Conservation (phyloP, 805 yeast species). For the Metschnikowia noctiluminum region DNA sequence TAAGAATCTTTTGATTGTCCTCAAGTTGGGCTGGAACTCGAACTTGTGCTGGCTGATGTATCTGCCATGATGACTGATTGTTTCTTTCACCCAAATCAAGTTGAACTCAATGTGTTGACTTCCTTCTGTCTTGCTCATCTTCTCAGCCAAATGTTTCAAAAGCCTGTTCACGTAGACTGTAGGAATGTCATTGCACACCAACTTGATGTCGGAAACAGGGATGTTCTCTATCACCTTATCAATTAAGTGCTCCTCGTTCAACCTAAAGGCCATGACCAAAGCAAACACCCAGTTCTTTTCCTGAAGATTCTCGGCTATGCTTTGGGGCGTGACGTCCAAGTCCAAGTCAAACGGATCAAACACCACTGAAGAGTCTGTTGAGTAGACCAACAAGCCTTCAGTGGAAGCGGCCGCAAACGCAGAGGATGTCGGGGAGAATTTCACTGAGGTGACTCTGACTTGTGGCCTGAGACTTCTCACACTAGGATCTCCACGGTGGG, state of each 20-base stretch:
- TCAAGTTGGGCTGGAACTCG: slow-evolving; percentile 59
- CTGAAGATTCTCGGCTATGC: slow-evolving; percentile 56
- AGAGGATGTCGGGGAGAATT: slow-evolving; percentile 85
- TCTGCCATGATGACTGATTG: slow-evolving; percentile 73
- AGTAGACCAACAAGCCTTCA: slow-evolving; percentile 82
- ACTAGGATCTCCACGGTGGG: slow-evolving; percentile 72
- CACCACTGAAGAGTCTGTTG: slow-evolving; percentile 67
- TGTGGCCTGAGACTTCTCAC: slow-evolving; percentile 75
- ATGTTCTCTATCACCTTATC: slow-evolving; percentile 70
- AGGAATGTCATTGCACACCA: slow-evolving; percentile 72
- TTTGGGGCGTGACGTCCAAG: slow-evolving; percentile 82
- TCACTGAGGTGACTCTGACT: slow-evolving; percentile 72
- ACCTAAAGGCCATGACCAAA: slow-evolving; percentile 87
- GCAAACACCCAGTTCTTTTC: slow-evolving; percentile 71
- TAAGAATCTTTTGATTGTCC: slow-evolving; percentile 72
- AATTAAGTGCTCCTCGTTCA: slow-evolving; percentile 76
- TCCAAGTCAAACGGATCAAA: slow-evolving; percentile 97
- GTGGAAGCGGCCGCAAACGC: slow-evolving; percentile 95
- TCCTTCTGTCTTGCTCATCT: slow-evolving; percentile 49
- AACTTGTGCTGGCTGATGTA: slow-evolving; percentile 62
- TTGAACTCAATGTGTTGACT: slow-evolving; percentile 84
- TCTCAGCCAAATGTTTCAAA: slow-evolving; percentile 61
- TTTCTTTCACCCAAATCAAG: slow-evolving; percentile 71
- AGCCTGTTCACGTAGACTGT: slow-evolving; percentile 68
- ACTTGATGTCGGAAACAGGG: slow-evolving; percentile 64